Percentiles rank a stretch among this genome's conserved stretches.
phyloP scores from a whole-genome alignment of 345 rosid species.

The Eucalyptus sp. region DNA sequence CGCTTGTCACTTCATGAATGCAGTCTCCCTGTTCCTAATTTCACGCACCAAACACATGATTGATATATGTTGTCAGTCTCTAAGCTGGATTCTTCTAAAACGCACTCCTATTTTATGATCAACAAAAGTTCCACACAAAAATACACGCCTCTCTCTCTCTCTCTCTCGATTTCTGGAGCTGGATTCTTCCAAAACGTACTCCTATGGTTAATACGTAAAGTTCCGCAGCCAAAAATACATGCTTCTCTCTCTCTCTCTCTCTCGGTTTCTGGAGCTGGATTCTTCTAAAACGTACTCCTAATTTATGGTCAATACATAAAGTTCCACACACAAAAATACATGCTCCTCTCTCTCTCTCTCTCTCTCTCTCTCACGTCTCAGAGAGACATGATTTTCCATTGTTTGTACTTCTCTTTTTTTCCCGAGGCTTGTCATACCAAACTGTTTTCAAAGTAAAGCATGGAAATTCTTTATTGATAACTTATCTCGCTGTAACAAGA shows the following conservation, averaged over 20 bases:
- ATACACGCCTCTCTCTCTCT: background rate
- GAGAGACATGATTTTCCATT: background rate
- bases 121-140: background rate
- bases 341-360: too few species aligned
- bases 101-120: too few species aligned
- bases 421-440: background rate
- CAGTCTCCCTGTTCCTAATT: background rate
- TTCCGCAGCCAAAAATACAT: background rate
- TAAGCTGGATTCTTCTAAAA: background rate
- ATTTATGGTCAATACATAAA: too few species aligned
- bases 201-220: background rate
- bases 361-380: background rate
- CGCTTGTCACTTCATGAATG: background rate
- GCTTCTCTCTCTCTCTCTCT: slow-evolving; percentile 1
- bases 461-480: background rate
- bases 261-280: background rate
- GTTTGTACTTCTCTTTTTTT: background rate
- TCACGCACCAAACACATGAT: background rate
- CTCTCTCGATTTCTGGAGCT: background rate
- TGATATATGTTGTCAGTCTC: background rate
- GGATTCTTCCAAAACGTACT: background rate
- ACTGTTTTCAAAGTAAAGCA: background rate
- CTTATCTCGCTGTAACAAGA: background rate
- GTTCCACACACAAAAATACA: too few species aligned
- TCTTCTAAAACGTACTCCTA: too few species aligned